Base-by-base conservation (phyloP, 31 red algal genomes). In the Endocladia muricata region DNA sequence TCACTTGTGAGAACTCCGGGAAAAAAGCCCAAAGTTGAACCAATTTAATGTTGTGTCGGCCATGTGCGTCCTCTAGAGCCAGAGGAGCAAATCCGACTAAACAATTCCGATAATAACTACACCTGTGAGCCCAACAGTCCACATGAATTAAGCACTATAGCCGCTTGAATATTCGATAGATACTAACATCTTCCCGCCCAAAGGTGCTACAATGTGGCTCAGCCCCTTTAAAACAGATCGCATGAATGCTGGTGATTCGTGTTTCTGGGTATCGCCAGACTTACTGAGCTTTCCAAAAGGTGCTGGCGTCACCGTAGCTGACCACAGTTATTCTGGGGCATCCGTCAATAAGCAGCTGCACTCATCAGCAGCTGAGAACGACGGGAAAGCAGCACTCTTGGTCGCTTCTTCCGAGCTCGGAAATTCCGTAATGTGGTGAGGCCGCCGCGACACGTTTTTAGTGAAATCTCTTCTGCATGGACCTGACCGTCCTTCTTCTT, bases 131-230 rank as follows among this genome's bases (percentile, higher is more conserved):
- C 9, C 19, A 9, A 9, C 62, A 28, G 26, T 41, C 68, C 11
- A 13, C 54, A 17, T 34, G 13, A 15, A 73, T 38, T 9, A 84
- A 22, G 41, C 74, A 84, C 52, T 84, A 49, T 9, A 84, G 54
- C 40, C 54, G 61, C 9, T 73, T 36, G 34, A 84, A 84, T n/a
- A 69, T 61, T 52, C 63, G 52, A 37, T 49, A 47, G 22, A 84
- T 74, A n/a, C 31, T 32, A 74, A 54, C 73, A 9, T 19, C 67
- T 73, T 74, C 80, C 41, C 74, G 63, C 40, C 74, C 80, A 58
- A 47, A 74, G 7, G 43, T 74, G 3, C 35, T 74, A 67, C 66
- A 84, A 28, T 37, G 23, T 63, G 42, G 44, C 55, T 74, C 38
- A 22, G 68, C 13, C 4, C 38, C 37, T 29, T 31, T 62, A 61